Conservation (phyloP, 805 yeast species). For the Cyberlindnera subsufficiens region DNA sequence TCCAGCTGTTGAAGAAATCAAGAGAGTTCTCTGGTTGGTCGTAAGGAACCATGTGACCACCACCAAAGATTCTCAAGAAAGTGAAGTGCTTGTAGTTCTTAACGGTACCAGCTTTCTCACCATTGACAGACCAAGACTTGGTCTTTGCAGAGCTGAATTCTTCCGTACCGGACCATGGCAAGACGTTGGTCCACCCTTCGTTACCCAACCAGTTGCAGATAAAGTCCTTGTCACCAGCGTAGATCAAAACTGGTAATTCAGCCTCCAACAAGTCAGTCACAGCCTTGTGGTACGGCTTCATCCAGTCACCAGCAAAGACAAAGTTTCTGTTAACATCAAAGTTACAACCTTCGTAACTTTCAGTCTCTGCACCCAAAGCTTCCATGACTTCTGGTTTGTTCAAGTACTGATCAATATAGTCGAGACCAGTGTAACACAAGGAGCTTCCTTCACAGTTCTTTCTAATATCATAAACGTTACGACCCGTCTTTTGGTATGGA, state of each 20-base stretch:
- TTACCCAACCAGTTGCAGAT: slow-evolving; percentile 97
- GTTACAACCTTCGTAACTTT: slow-evolving; percentile 68
- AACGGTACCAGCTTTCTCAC: slow-evolving; percentile 58
- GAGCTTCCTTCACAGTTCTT: slow-evolving; percentile 63
- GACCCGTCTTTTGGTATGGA: slow-evolving; percentile 79
- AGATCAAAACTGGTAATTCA: slow-evolving; percentile 76
- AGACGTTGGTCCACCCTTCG: slow-evolving; percentile 72
- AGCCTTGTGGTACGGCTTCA: slow-evolving; percentile 79
- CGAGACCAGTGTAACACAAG: slow-evolving; percentile 76
- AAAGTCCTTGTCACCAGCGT: slow-evolving; percentile 95
- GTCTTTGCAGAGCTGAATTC: slow-evolving; percentile 43
- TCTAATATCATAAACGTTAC: slow-evolving; percentile 88
- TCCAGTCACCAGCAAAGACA: slow-evolving; percentile 84
- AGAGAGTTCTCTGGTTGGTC: slow-evolving; percentile 78
- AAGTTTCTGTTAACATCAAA: slow-evolving; percentile 75
- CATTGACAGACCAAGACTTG: slow-evolving; percentile 42
- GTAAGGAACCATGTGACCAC: slow-evolving; percentile 95
- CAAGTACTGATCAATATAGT: slow-evolving; percentile 71
- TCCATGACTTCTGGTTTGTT: slow-evolving; percentile 70
- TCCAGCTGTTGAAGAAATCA: slow-evolving; percentile 85
- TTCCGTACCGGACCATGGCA: slow-evolving; percentile 60
- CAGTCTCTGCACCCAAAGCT: slow-evolving; percentile 90
- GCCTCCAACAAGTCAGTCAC: slow-evolving; percentile 67
- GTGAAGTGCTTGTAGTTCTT: slow-evolving; percentile 67
- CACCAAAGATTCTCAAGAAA: slow-evolving; percentile 78